phyloP scores from a whole-genome alignment of 2,329 filamentous ascomycete species.

The Scolecobasidium constrictum region DNA sequence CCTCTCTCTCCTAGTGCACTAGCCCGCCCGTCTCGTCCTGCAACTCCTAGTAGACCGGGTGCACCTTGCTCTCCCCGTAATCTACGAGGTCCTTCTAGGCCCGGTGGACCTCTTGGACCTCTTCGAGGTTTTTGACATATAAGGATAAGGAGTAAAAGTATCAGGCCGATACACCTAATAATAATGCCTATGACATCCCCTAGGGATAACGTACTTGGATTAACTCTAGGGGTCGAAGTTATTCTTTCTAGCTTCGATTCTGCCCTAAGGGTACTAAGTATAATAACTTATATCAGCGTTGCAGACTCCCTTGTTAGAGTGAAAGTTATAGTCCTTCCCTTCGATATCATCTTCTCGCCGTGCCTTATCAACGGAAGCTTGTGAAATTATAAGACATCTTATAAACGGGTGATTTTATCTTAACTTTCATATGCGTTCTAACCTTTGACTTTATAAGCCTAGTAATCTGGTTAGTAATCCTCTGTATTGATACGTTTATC shows the following conservation, averaged over 20 bases:
- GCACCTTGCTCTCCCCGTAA: no score
- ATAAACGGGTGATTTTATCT: constrained; percentile 15
- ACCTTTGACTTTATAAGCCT: no score
- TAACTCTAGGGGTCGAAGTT: constrained; percentile 16
- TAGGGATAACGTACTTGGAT: constrained; percentile 16
- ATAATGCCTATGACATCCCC: constrained; percentile 16
- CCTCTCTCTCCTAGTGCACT: no score
- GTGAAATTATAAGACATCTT: no score
- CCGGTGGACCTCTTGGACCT: no score
- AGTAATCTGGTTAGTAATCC: no score
- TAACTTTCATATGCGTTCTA: constrained; percentile 14
- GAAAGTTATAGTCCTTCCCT: constrained; percentile 19
- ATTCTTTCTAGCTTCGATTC: constrained; percentile 18
- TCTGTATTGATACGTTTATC: no score
- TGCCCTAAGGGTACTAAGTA: constrained; percentile 16
- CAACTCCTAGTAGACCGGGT: no score
- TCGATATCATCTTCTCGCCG: constrained; percentile 21
- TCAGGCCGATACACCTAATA: constrained; percentile 13
- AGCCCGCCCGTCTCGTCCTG: no score
- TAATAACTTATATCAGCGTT: constrained; percentile 15
- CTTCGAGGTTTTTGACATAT: no score
- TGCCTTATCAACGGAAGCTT: constrained; percentile 16
- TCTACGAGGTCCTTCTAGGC: no score
- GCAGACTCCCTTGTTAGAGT: constrained; percentile 13
- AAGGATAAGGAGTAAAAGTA: no score